Percentiles rank a stretch among this genome's conserved stretches.
Evolutionary conservation across 495 filamentous ascomycete species (phyloP).

Genomic region (Aspergillus wentii): DNA sequence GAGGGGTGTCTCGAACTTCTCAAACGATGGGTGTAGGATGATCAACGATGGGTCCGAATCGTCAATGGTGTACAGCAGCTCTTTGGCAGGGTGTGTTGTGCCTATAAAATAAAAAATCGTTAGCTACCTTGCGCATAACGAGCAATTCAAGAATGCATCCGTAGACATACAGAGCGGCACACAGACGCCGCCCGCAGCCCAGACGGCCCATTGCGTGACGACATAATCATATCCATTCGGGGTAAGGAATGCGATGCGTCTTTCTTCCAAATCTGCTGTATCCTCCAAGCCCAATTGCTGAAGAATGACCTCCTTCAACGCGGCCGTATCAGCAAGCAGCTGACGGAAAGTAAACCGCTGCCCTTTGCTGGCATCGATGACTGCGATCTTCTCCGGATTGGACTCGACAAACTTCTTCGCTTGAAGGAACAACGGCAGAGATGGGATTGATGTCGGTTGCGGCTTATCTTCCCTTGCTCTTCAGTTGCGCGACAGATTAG

Average conservation of each 20-base stretch:
- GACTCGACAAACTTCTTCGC: conserved; percentile 46
- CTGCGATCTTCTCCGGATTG: conserved; percentile 61
- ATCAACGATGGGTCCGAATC: conserved; percentile 41
- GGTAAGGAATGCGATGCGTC: conserved; percentile 74
- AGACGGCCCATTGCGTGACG: conserved; percentile 54
- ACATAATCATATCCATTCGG: conserved; percentile 95
- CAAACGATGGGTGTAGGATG: conserved; percentile 36
- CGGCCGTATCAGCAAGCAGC: conserved; percentile 69
- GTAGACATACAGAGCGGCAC: conserved; percentile 33
- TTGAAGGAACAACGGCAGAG: conserved; percentile 69
- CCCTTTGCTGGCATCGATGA: conserved; percentile 68
- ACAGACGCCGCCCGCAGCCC: conserved; percentile 37
- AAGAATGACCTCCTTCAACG: conserved; percentile 57
- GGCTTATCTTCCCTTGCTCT: not conserved
- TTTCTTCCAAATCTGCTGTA: conserved; percentile 57
- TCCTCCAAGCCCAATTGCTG: conserved; percentile 37
- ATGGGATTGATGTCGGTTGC: conserved; percentile 44
- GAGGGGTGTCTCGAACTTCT: conserved; percentile 25
- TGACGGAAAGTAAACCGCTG: conserved; percentile 74
- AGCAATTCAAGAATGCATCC: not conserved
- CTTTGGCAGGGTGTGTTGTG: conserved; percentile 44
- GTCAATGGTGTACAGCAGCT: conserved; percentile 36
- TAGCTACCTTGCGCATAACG: conserved; percentile 4
- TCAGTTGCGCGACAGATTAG: conserved; percentile 3
- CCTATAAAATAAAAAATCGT: conserved; percentile 10